phyloP scores from a whole-genome alignment of 345 rosid species.

The Pseudoturritis turrita region DNA sequence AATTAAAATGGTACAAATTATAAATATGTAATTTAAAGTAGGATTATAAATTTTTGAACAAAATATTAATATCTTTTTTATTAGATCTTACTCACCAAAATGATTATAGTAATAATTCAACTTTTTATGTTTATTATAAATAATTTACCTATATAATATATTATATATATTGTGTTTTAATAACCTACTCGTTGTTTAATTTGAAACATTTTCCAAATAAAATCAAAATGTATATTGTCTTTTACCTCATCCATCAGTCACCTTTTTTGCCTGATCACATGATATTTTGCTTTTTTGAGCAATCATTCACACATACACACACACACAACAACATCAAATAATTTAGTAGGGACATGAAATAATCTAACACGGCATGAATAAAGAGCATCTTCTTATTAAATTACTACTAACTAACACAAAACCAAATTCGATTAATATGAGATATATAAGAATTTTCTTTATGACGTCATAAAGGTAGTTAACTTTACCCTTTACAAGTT shows the following conservation, averaged over 20 bases:
- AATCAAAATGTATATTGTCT: background rate
- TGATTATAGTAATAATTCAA: too few species aligned
- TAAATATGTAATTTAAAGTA: too few species aligned
- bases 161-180: too few species aligned
- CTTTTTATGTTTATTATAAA: too few species aligned
- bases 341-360: constrained; percentile 23
- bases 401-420: background rate
- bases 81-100: too few species aligned
- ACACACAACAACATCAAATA: constrained; percentile 21
- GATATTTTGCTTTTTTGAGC: constrained; percentile 17
- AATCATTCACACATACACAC: constrained; percentile 32
- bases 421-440: background rate
- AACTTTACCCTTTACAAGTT: constrained; percentile 10
- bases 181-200: background rate
- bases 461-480: background rate
- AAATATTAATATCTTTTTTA: too few species aligned
- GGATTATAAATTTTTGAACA: too few species aligned
- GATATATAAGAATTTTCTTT: constrained; percentile 5
- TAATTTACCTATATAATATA: too few species aligned
- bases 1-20: too few species aligned
- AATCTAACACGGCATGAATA: constrained; percentile 13
- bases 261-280: constrained; percentile 15
- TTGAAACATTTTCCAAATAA: background rate
- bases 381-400: constrained; percentile 5
- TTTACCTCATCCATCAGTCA: background rate